Percentiles rank a stretch among this genome's conserved stretches.
Evolutionary conservation across 2,329 filamentous ascomycete genomes (phyloP).

Genomic region (Metarhizium anisopliae): DNA sequence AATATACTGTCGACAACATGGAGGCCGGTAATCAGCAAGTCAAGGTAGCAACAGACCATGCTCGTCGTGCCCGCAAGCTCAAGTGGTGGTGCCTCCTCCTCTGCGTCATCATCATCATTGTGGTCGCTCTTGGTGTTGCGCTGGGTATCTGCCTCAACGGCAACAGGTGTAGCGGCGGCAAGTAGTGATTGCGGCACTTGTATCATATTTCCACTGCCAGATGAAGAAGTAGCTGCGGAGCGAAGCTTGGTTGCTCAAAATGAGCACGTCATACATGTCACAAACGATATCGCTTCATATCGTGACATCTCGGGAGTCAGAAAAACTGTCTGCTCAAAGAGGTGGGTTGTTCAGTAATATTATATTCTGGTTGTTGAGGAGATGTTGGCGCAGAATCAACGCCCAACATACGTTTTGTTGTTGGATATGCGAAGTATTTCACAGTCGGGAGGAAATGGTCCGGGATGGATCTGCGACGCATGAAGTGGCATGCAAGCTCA

Average conservation of each 20-base stretch:
- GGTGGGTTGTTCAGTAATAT: background rate
- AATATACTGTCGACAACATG: slow-evolving; percentile 56
- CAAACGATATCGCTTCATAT: background rate
- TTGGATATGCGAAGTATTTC: background rate
- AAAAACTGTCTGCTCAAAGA: background rate
- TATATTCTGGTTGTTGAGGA: background rate
- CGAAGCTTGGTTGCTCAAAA: background rate
- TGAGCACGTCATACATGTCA: background rate
- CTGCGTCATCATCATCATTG: slow-evolving; percentile 47
- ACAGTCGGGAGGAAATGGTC: background rate
- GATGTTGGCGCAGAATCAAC: background rate
- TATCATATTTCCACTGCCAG: background rate
- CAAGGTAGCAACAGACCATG: slow-evolving; percentile 56
- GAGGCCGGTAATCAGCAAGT: slow-evolving; percentile 63
- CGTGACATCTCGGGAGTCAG: background rate
- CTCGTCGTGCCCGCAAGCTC: slow-evolving; percentile 59
- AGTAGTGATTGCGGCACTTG: background rate
- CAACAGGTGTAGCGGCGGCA: slow-evolving; percentile 6
- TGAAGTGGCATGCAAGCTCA: background rate
- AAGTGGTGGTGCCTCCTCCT: slow-evolving; percentile 75
- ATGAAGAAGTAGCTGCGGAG: background rate
- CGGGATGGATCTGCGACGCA: background rate
- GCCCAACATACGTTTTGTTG: background rate
- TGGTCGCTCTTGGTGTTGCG: slow-evolving; percentile 44
- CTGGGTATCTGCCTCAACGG: slow-evolving; percentile 37